Evolutionary conservation across 148 eudicot genomes (phyloP).

Genomic region (Nepenthes gracilis): DNA sequence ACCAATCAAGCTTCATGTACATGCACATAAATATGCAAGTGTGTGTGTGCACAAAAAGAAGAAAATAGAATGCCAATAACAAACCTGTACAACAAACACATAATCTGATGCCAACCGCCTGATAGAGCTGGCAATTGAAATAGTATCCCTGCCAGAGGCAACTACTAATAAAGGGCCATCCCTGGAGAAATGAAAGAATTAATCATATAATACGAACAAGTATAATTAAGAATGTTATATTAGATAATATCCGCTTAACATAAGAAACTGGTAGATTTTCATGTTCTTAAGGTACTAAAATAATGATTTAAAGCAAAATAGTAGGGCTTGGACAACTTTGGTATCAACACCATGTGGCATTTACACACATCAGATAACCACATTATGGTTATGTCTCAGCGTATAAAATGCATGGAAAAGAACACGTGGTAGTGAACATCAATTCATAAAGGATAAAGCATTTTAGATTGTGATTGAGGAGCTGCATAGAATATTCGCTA

Average conservation of each 20-base stretch:
- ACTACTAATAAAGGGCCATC: slow-evolving; percentile 93
- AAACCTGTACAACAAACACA: slow-evolving; percentile 95
- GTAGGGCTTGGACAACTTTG: neutral
- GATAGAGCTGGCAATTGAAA: slow-evolving; percentile 78
- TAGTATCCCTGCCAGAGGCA: slow-evolving; percentile 97
- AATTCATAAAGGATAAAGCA: too few relatives aligned
- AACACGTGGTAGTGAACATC: too few relatives aligned
- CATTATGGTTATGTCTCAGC: neutral
- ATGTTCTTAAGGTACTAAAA: neutral
- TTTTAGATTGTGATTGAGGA: too few relatives aligned
- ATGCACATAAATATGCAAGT: neutral
- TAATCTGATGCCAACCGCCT: slow-evolving; percentile 74
- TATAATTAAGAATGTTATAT: neutral
- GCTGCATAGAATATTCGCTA: too few relatives aligned
- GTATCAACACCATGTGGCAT: too few relatives aligned
- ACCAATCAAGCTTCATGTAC: too few relatives aligned
- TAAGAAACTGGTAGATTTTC: too few relatives aligned
- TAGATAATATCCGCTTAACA: neutral
- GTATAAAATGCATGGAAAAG: too few relatives aligned
- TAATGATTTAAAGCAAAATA: neutral
- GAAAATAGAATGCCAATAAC: slow-evolving; percentile 5
- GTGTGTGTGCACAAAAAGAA: neutral
- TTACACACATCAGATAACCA: neutral
- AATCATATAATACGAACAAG: neutral
- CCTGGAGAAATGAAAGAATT: slow-evolving; percentile 26